Evolutionary conservation across 202 grass and related monocot species (phyloP).

Genomic region (Eragrostis tef): DNA sequence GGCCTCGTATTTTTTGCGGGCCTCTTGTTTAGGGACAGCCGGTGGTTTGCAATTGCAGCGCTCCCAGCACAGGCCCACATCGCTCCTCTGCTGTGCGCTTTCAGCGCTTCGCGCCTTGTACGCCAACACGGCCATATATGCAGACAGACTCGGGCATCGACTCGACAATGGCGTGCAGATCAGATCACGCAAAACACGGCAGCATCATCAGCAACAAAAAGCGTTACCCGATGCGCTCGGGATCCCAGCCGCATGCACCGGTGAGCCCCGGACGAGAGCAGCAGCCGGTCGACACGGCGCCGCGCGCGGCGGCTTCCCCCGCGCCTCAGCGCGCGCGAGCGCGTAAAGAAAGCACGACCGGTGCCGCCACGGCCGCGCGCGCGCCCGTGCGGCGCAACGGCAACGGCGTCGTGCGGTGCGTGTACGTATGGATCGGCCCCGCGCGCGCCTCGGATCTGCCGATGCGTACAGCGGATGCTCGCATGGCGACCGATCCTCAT

Average conservation of each 20-base stretch:
- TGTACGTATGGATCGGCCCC: not conserved
- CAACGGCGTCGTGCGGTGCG: not conserved
- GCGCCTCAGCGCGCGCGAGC: not conserved
- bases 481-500: not conserved
- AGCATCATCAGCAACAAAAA: not conserved
- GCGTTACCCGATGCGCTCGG: not conserved
- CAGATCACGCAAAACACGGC: not conserved
- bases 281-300: not conserved
- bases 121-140: too few relatives aligned
- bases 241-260: not conserved
- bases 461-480: not conserved
- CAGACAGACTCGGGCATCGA: too few relatives aligned
- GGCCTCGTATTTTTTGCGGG: not conserved
- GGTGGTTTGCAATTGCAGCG: not conserved
- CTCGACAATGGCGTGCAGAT: not conserved
- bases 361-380: too few relatives aligned
- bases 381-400: not conserved
- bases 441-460: constrained; percentile 41
- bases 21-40: not conserved
- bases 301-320: not conserved
- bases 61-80: not conserved
- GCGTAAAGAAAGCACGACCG: not conserved
- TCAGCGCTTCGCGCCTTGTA: too few relatives aligned
- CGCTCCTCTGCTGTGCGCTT: too few relatives aligned
- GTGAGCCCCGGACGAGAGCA: too few relatives aligned